These are phyloP conservation scores for Hypoxylon crocopeplum DNA, from an alignment of 495 filamentous ascomycete genomes.

Conservation along the genomic window DNA sequence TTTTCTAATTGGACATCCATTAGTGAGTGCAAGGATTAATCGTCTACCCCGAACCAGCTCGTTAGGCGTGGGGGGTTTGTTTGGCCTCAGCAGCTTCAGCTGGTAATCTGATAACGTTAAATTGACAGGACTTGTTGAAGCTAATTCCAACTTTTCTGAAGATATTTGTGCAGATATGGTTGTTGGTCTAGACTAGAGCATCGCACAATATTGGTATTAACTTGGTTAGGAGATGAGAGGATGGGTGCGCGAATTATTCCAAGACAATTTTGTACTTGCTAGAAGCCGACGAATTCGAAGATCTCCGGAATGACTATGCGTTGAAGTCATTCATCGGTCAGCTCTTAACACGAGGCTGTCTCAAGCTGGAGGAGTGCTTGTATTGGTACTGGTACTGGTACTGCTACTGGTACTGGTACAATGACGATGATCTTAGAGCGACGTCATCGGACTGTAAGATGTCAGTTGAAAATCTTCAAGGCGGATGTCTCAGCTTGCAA, in stretches of 20 bases:
- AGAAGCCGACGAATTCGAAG: conserved; percentile 2
- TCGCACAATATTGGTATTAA: neutral
- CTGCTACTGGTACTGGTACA: conserved; percentile 4
- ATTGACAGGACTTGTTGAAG: conserved; percentile 3
- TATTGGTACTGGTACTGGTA: too few relatives aligned
- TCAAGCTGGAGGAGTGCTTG: neutral
- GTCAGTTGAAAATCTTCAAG: neutral
- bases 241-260: conserved; percentile 30
- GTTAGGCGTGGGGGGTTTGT: conserved; percentile 19
- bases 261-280: neutral
- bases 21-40: neutral
- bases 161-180: neutral
- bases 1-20: conserved; percentile 7
- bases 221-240: neutral
- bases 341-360: conserved; percentile 13
- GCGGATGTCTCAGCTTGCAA: conserved; percentile 19
- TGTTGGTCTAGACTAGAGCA: conserved; percentile 3
- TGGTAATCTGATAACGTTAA: conserved; percentile 29
- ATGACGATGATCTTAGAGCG: conserved; percentile 2
- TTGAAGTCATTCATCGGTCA: conserved; percentile 10
- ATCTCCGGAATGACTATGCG: conserved; percentile 26
- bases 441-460: conserved; percentile 10
- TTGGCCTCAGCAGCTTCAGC: neutral
- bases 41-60: neutral
- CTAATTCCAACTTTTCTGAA: conserved; percentile 22